Evolutionary conservation across 164 flowering plant species (phyloP).

Genomic region (Stephania yunnanensis): DNA sequence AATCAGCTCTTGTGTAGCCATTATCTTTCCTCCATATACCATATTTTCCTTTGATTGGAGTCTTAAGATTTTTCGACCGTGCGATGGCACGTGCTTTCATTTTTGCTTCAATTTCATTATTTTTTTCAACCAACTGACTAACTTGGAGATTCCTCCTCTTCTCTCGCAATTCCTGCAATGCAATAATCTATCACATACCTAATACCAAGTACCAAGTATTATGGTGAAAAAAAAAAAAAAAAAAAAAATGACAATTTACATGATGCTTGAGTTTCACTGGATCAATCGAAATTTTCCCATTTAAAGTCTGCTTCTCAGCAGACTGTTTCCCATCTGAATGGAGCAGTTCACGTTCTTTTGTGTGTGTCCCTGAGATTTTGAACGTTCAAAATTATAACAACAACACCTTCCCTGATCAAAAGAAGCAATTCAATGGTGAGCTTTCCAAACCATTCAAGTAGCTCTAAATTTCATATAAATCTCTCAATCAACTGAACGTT

Average conservation of each 20-base stretch:
- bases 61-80: conserved; percentile 44
- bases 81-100: conserved; percentile 57
- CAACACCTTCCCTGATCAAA: too few relatives aligned
- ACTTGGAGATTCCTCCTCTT: conserved; percentile 52
- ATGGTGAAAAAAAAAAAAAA: too few relatives aligned
- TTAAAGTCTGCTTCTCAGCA: conserved; percentile 21
- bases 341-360: conserved; percentile 15
- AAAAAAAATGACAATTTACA: conserved; percentile 33
- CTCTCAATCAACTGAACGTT: too few relatives aligned
- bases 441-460: too few relatives aligned
- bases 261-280: conserved; percentile 67
- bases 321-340: conserved; percentile 23
- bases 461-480: too few relatives aligned
- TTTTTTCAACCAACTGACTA: conserved; percentile 40
- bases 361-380: too few relatives aligned
- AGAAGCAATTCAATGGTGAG: too few relatives aligned
- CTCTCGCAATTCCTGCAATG: conserved; percentile 47
- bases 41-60: conserved; percentile 54
- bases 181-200: conserved; percentile 15
- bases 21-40: conserved; percentile 88
- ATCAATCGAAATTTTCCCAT: conserved; percentile 24
- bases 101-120: conserved; percentile 41
- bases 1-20: conserved; percentile 55
- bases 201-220: neutral
- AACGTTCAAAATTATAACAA: neutral